These are phyloP conservation scores for Lachancea thermotolerans DNA, from an alignment of 805 yeast species.

Conservation along the genomic window DNA sequence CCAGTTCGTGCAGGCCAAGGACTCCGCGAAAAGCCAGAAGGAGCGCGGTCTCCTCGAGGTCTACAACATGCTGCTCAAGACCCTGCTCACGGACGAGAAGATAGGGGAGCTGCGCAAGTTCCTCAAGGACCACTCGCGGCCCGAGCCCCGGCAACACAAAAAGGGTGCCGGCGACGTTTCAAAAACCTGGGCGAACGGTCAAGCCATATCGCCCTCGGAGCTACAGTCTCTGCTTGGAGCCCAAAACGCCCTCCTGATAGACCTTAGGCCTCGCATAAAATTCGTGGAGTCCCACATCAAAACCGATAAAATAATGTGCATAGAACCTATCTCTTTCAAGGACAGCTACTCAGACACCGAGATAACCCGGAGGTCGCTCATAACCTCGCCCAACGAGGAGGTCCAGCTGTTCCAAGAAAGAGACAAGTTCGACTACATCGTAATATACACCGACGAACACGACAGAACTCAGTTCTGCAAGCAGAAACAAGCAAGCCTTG, in stretches of 20 bases:
- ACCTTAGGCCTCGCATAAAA: conserved; percentile 55
- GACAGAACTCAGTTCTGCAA: conserved; percentile 15
- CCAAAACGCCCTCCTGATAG: conserved; percentile 50
- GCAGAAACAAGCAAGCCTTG: conserved; percentile 18
- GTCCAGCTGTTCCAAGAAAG: conserved; percentile 47
- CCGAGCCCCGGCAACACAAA: conserved; percentile 3
- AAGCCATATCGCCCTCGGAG: conserved; percentile 5
- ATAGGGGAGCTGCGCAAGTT: conserved; percentile 22
- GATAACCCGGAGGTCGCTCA: conserved; percentile 53
- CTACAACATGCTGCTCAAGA: conserved; percentile 28
- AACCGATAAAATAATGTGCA: conserved; percentile 52
- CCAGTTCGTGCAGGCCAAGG: conserved; percentile 22
- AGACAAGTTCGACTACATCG: conserved; percentile 51
- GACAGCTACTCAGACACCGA: conserved; percentile 52
- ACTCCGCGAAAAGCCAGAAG: conserved; percentile 9
- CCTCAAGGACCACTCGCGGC: conserved; percentile 16
- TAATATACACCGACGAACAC: conserved; percentile 40
- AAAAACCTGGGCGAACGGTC: conserved; percentile 5
- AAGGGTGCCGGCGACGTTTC: background rate
- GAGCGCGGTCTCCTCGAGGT: conserved; percentile 26
- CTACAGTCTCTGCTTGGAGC: conserved; percentile 14
- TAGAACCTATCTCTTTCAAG: conserved; percentile 64
- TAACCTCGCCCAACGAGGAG: conserved; percentile 52
- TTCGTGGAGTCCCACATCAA: conserved; percentile 60
- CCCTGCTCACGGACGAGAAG: conserved; percentile 26